A percentile compares a stretch with the other conserved stretches of the same genome.
phyloP scores from a whole-genome alignment of 257 asterid genomes.

The Echites panduratus region DNA sequence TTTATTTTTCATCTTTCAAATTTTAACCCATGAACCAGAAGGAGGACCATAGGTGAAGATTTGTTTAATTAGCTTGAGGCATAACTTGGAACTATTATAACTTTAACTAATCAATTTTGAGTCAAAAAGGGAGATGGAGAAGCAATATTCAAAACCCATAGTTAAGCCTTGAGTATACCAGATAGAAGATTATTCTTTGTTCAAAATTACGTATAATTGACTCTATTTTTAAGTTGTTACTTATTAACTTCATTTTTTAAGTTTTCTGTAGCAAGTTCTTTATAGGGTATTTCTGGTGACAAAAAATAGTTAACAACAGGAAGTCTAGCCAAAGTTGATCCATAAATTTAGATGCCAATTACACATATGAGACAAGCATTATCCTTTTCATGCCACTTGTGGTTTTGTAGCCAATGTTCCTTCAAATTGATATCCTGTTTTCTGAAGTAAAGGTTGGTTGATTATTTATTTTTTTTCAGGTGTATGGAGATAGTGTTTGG shows the following conservation, averaged over 20 bases:
- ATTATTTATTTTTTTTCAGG: background rate
- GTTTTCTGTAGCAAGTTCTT: background rate
- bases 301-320: too few species aligned
- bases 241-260: background rate
- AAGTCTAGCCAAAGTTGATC: background rate
- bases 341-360: background rate
- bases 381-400: background rate
- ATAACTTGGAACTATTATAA: background rate
- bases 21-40: background rate
- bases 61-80: background rate
- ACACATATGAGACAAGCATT: background rate
- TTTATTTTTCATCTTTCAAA: background rate
- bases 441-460: background rate
- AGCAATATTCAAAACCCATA: background rate
- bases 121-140: background rate
- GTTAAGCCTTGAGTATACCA: background rate
- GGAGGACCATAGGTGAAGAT: background rate
- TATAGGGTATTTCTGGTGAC: background rate
- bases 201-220: background rate
- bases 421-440: background rate
- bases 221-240: background rate
- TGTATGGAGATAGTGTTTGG: background rate
- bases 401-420: background rate
- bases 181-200: background rate
- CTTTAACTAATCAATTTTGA: constrained; percentile 7